Base-by-base conservation (phyloP, 192 early-diverging fungal species). In the Coemansia umbellata region DNA sequence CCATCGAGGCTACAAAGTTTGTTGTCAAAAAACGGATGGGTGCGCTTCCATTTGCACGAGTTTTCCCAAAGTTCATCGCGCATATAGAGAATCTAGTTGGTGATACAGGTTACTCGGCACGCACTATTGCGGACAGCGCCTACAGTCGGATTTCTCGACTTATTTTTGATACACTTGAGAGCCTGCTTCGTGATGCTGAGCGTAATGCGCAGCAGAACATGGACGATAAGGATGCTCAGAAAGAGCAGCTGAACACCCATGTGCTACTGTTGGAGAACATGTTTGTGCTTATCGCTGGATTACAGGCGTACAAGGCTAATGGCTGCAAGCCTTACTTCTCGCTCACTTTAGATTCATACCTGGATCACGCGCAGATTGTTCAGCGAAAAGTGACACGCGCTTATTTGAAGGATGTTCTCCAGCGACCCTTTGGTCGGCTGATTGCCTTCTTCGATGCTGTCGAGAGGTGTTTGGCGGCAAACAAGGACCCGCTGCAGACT, bases 381-480 rank as follows among this genome's bases (percentile, higher is more conserved):
- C 94, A 96, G 66, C 91, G 95, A 49, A 80, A 66, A 30, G 84
- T 87, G 54, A 79, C 91, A 8, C 81, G 84, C n/a, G 84, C 86
- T 0, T 98, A 98, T 66, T 78, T 90, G 40, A 86, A 86, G 51
- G 86, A 85, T n/a, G 89, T 96, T 3, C 83, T 98, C 35, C 78
- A 91, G 10, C 85, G 89, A 28, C 92, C 95, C 0, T 76, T 98
- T 17, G 89, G 91, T 4, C 89, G 84, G 50, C 77, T 98, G 21
- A 55, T 92, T 58, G 94, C 92, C 70, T 99, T 99, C 67, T 99
- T 99, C 60, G 94, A 97, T 47, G 92, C 91, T 3, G 88, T 99
- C 11, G 96, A 99, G 31, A 83, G 74, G 17, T 72, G 94, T 35
- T 67, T 95, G 31, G 89, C 87, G 4, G 55, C 66, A 3, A 70